Evolutionary conservation across 768 basidiomycete genomes (phyloP).

Genomic region (Phaeotremella skinneri): DNA sequence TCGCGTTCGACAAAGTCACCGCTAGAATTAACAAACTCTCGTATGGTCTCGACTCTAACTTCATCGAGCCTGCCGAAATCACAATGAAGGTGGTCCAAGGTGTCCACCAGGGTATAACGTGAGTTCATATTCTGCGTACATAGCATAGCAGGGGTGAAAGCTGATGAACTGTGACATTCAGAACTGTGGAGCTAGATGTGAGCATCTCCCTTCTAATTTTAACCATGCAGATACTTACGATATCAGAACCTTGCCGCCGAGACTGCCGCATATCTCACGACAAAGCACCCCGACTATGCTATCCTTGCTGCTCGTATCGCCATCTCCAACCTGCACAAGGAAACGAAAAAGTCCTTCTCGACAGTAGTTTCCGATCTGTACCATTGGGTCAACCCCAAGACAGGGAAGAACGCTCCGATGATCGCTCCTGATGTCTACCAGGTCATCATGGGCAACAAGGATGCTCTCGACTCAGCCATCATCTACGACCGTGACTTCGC

Average conservation of each 20-base stretch:
- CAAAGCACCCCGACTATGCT: constrained; percentile 96
- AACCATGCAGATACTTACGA: not conserved
- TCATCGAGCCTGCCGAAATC: constrained; percentile 86
- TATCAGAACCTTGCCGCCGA: constrained; percentile 88
- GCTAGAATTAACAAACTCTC: constrained; percentile 62
- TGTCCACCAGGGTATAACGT: constrained; percentile 63
- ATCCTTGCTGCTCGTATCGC: constrained; percentile 97
- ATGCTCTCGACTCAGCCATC: constrained; percentile 82
- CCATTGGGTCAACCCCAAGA: constrained; percentile 95
- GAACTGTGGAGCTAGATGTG: constrained; percentile 95
- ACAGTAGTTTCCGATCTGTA: constrained; percentile 88
- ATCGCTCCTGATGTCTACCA: constrained; percentile 85
- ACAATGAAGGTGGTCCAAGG: constrained; percentile 69
- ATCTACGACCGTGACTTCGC: constrained; percentile 98
- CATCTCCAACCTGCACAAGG: constrained; percentile 97
- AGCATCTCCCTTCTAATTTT: constrained; percentile 51
- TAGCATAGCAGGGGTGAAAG: constrained; percentile 17
- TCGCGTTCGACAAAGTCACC: constrained; percentile 51
- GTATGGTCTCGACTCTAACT: constrained; percentile 89
- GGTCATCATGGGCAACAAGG: constrained; percentile 74
- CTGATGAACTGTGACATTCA: constrained; percentile 62
- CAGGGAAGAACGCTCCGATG: constrained; percentile 78
- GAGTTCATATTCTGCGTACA: constrained; percentile 14
- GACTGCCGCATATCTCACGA: constrained; percentile 95
- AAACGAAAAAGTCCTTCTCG: constrained; percentile 96